Evolutionary conservation across 805 yeast species (phyloP).

Genomic region (Metschnikowia amazonensis): DNA sequence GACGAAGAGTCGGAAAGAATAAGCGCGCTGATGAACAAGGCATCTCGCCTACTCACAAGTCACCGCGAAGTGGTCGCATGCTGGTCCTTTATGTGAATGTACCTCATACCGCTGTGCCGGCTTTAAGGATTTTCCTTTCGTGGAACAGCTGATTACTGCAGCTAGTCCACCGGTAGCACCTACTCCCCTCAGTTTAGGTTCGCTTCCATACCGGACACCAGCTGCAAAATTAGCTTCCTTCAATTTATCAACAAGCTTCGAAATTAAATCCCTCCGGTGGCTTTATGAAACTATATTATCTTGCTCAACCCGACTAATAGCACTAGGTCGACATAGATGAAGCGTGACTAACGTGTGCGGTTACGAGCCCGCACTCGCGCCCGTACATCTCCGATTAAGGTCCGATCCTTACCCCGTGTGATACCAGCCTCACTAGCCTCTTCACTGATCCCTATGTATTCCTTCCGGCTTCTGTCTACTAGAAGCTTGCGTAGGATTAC

Average conservation of each 20-base stretch:
- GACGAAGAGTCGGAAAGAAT: background rate
- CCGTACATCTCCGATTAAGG: conserved; percentile 7
- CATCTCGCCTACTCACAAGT: conserved; percentile 5
- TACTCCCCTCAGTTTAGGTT: background rate
- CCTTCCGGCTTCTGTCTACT: background rate
- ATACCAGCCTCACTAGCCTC: background rate
- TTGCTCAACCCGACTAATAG: too few relatives aligned
- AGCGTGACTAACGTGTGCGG: too few relatives aligned
- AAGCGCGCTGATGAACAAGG: conserved; percentile 1
- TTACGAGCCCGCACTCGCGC: conserved; percentile 1
- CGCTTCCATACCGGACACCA: background rate
- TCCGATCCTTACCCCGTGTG: conserved; percentile 1
- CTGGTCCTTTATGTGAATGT: background rate
- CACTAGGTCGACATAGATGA: too few relatives aligned
- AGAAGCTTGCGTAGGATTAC: background rate
- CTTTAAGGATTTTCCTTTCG: background rate
- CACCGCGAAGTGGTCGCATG: conserved; percentile 1
- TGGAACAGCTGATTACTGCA: background rate
- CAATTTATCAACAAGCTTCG: too few relatives aligned
- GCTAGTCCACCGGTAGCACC: background rate
- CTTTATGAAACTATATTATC: too few relatives aligned
- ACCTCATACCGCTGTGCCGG: background rate
- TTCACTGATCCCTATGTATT: background rate
- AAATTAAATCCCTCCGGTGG: too few relatives aligned
- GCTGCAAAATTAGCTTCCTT: too few relatives aligned